Evolutionary conservation across 805 yeast genomes (phyloP).

Genomic region (Blastobotrys robertii): DNA sequence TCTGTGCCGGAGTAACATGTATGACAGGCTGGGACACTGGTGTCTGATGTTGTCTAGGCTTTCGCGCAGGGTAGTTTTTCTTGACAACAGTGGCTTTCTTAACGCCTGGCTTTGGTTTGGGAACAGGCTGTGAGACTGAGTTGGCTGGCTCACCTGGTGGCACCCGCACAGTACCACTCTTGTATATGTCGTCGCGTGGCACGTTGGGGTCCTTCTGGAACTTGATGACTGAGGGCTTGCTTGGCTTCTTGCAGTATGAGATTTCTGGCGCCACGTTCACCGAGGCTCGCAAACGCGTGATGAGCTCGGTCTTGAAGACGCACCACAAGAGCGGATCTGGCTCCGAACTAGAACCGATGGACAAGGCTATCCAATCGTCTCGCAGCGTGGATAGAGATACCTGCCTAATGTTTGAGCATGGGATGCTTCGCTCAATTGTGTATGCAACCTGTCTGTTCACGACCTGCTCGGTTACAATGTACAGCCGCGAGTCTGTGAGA

Average conservation of each 20-base stretch:
- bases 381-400: constrained; percentile 66
- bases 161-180: constrained; percentile 79
- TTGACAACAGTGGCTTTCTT: too few relatives aligned
- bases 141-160: constrained; percentile 68
- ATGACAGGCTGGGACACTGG: constrained; percentile 10
- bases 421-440: constrained; percentile 52
- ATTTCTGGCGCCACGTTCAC: constrained; percentile 64
- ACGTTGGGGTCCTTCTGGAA: constrained; percentile 52
- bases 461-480: constrained; percentile 64
- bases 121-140: constrained; percentile 63
- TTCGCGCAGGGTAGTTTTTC: background rate
- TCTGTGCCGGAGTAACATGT: constrained; percentile 1
- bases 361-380: constrained; percentile 87
- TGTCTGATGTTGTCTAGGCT: constrained; percentile 11
- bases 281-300: constrained; percentile 56
- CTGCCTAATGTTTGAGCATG: constrained; percentile 48
- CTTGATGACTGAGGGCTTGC: constrained; percentile 63
- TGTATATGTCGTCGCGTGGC: constrained; percentile 70
- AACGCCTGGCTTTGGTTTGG: constrained; percentile 33
- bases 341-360: constrained; percentile 38
- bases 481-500: constrained; percentile 52
- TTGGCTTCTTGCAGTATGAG: constrained; percentile 84
- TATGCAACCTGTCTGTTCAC: constrained; percentile 52
- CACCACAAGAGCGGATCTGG: constrained; percentile 79
- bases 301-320: constrained; percentile 80